Conservation (phyloP, 2,329 filamentous ascomycete genomes). For the Ophiosphaerella korrae region DNA sequence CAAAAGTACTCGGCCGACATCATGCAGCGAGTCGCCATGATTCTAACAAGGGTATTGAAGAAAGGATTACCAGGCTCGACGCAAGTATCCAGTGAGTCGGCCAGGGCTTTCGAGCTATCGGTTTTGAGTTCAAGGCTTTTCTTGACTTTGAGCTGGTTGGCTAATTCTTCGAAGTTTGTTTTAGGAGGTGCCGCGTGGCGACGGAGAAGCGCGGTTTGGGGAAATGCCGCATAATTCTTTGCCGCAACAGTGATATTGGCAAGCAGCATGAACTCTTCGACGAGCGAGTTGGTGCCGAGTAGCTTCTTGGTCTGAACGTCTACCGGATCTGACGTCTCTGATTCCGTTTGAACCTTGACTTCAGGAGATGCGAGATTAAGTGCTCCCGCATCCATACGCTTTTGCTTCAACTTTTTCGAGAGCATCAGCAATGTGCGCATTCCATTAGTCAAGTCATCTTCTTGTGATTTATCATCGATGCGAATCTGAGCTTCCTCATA, state of each 20-base stretch:
- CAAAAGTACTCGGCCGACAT: constrained; percentile 99
- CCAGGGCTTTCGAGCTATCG: constrained; percentile 89
- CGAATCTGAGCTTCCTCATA: constrained; percentile 95
- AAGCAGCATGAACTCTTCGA: constrained; percentile 99
- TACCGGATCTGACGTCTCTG: constrained; percentile 92
- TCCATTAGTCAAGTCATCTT: constrained; percentile 85
- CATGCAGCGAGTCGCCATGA: constrained; percentile 98
- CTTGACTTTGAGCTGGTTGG: constrained; percentile 88
- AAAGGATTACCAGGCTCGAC: constrained; percentile 82
- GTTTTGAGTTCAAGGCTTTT: constrained; percentile 77
- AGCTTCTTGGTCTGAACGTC: constrained; percentile 95
- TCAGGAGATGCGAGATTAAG: constrained; percentile 97
- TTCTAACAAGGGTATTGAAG: constrained; percentile 97
- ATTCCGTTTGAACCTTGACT: constrained; percentile 93
- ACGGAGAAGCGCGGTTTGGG: constrained; percentile 91
- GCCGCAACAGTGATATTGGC: constrained; percentile 94
- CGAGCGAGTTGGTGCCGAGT: constrained; percentile 94
- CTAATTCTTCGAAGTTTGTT: constrained; percentile 93
- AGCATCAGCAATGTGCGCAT: constrained; percentile 87
- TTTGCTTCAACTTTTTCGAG: constrained; percentile 90
- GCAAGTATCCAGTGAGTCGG: constrained; percentile 87
- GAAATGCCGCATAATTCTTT: constrained; percentile 89
- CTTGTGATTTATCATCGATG: constrained; percentile 86
- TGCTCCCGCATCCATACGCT: constrained; percentile 91
- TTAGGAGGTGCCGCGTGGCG: constrained; percentile 91